Conservation (phyloP, 768 basidiomycete species). For the Agrocybe praecox region DNA sequence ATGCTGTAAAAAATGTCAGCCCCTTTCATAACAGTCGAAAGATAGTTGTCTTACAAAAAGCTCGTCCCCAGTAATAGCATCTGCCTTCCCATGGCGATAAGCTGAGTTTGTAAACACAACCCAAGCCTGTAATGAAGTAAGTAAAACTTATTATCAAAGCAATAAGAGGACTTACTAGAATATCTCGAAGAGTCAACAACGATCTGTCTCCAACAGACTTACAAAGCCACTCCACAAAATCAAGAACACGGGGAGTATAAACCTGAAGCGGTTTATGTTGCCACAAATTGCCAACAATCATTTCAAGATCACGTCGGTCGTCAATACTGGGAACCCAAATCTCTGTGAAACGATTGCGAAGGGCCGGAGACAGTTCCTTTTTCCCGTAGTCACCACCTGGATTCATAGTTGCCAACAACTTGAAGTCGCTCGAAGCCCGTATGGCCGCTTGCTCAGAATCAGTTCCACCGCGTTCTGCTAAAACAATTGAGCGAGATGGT, state of each 20-base stretch:
- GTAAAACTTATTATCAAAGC: background rate
- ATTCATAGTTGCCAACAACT: conserved; percentile 98
- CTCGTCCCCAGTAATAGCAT: conserved; percentile 42
- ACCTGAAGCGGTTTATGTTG: conserved; percentile 46
- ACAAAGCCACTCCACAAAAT: conserved; percentile 84
- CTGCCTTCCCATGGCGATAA: conserved; percentile 29
- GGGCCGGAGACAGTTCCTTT: conserved; percentile 95
- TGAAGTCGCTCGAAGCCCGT: conserved; percentile 69
- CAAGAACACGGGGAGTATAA: conserved; percentile 67
- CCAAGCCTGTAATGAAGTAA: conserved; percentile 70
- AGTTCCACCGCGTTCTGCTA: conserved; percentile 90
- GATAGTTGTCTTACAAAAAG: conserved; percentile 61
- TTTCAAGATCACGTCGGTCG: conserved; percentile 67
- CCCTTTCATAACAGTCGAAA: conserved; percentile 9
- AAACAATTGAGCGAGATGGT: conserved; percentile 80
- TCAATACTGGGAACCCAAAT: conserved; percentile 96
- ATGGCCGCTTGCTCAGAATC: conserved; percentile 69
- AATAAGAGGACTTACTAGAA: conserved; percentile 59
- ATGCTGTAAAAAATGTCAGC: conserved; percentile 49
- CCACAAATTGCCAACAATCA: conserved; percentile 81
- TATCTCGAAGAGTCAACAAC: conserved; percentile 81
- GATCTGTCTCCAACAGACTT: conserved; percentile 59
- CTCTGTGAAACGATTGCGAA: conserved; percentile 97
- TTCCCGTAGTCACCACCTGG: conserved; percentile 99
- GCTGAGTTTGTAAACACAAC: conserved; percentile 80